These are phyloP conservation scores for Spathaspora girioi DNA, from an alignment of 805 yeast species.

Conservation along the genomic window DNA sequence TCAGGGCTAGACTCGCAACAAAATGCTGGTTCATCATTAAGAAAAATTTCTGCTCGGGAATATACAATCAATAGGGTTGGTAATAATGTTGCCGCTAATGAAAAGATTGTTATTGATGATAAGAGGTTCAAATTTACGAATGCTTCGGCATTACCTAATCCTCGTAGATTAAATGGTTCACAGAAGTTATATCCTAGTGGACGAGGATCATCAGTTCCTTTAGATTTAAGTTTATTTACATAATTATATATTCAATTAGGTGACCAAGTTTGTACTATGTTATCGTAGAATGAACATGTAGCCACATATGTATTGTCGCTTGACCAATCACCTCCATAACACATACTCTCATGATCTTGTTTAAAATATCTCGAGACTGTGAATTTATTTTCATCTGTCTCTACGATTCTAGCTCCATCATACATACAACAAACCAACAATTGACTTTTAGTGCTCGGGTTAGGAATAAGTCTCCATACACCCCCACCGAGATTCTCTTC, in stretches of 20 bases:
- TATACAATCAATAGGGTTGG: conserved; percentile 50
- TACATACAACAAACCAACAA: conserved; percentile 91
- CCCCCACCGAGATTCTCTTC: conserved; percentile 78
- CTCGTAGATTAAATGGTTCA: conserved; percentile 61
- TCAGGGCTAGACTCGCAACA: conserved; percentile 36
- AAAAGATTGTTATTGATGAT: conserved; percentile 60
- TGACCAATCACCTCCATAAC: conserved; percentile 93
- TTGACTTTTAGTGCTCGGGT: conserved; percentile 41
- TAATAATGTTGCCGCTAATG: conserved; percentile 11
- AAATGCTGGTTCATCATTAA: conserved; percentile 45
- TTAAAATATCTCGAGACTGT: conserved; percentile 44
- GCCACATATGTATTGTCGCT: conserved; percentile 46
- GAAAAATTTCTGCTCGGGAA: conserved; percentile 62
- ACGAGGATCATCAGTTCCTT: conserved; percentile 87
- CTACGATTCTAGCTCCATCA: conserved; percentile 78
- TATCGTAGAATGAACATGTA: conserved; percentile 92
- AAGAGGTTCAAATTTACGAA: conserved; percentile 66
- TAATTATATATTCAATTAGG: conserved; percentile 4
- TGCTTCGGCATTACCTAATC: conserved; percentile 72
- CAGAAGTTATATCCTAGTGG: conserved; percentile 92
- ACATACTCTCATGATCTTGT: conserved; percentile 84
- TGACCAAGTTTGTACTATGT: conserved; percentile 73
- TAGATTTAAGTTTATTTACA: conserved; percentile 46
- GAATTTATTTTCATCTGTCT: conserved; percentile 16
- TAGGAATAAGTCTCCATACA: conserved; percentile 86